Evolutionary conservation across 2,329 filamentous ascomycete species (phyloP).

Genomic region (Calonectria henricotiae): DNA sequence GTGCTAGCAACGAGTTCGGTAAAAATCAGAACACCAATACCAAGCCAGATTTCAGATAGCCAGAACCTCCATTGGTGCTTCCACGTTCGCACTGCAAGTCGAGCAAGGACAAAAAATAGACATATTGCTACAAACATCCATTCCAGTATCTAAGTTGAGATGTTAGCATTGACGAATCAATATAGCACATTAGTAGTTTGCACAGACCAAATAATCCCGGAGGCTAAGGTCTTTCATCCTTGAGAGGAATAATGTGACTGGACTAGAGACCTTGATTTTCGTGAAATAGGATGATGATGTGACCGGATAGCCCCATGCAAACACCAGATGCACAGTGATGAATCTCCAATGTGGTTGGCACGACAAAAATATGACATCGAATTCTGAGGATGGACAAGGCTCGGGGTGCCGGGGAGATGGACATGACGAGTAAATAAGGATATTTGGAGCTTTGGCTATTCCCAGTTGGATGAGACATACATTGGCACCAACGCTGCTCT

Average conservation of each 20-base stretch:
- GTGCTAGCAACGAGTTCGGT: neutral
- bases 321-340: neutral
- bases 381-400: neutral
- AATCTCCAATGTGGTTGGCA: neutral
- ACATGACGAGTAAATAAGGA: neutral
- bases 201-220: neutral
- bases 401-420: neutral
- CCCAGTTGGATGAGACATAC: slow-evolving; percentile 17
- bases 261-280: no score
- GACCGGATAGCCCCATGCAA: neutral
- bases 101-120: slow-evolving; percentile 6
- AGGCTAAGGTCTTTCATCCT: neutral
- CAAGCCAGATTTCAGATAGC: slow-evolving; percentile 6
- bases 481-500: neutral
- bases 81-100: slow-evolving; percentile 11
- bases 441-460: neutral
- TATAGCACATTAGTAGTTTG: no score
- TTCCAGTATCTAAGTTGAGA: neutral
- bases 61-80: slow-evolving; percentile 4
- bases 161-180: neutral
- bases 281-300: no score
- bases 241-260: no score
- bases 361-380: neutral
- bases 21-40: neutral
- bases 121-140: slow-evolving; percentile 7